A percentile compares a stretch with the other conserved stretches of the same genome.
Evolutionary conservation across 352 stramenopile genomes (phyloP).

Genomic region (Phytophthora lateralis): DNA sequence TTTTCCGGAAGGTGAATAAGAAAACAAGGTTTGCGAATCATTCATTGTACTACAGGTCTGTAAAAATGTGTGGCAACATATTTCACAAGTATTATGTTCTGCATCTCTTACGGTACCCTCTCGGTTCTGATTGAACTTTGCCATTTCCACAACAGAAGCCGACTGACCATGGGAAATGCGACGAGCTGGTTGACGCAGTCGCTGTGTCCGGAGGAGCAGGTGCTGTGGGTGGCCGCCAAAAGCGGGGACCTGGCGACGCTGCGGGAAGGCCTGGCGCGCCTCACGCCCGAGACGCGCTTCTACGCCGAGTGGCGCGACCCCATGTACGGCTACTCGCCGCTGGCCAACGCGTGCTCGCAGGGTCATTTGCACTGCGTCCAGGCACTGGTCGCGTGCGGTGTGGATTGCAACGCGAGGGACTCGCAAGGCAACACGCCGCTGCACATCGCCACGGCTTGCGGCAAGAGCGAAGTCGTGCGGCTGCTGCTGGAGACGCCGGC

Average conservation of each 20-base stretch:
- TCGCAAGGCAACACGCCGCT: slow-evolving; percentile 68
- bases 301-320: slow-evolving; percentile 79
- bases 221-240: slow-evolving; percentile 79
- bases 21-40: background rate
- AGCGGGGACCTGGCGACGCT: slow-evolving; percentile 62
- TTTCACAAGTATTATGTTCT: background rate
- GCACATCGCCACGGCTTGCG: slow-evolving; percentile 60
- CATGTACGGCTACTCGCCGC: slow-evolving; percentile 64
- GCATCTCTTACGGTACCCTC: slow-evolving; percentile 1
- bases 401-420: slow-evolving; percentile 65
- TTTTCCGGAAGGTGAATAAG: background rate
- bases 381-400: slow-evolving; percentile 57
- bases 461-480: slow-evolving; percentile 74
- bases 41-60: no score
- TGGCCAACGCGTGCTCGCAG: slow-evolving; percentile 62
- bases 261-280: slow-evolving; percentile 47
- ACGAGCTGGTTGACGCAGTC: slow-evolving; percentile 77
- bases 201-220: slow-evolving; percentile 76
- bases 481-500: slow-evolving; percentile 57
- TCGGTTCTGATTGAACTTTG: slow-evolving; percentile 2
- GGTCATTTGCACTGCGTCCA: slow-evolving; percentile 71
- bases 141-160: slow-evolving; percentile 10
- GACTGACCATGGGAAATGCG: slow-evolving; percentile 63
- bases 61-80: background rate
- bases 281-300: slow-evolving; percentile 63